Conservation (phyloP, 2,329 filamentous ascomycete genomes). For the Raffaelea arxii region DNA sequence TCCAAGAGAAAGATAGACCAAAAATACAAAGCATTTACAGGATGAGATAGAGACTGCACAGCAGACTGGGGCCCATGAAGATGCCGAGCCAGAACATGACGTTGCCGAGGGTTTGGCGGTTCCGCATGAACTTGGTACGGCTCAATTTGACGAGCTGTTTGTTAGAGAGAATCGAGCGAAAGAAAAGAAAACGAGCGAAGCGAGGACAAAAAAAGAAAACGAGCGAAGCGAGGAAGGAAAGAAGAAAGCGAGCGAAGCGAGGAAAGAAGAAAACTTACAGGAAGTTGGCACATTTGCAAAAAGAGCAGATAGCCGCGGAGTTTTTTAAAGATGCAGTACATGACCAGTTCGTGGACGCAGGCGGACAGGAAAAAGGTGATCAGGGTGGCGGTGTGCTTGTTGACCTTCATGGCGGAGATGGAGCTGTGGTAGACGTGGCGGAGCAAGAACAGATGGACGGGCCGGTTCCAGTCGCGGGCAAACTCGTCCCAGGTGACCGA, state of each 20-base stretch:
- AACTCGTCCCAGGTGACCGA: slow-evolving; percentile 62
- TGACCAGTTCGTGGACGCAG: slow-evolving; percentile 64
- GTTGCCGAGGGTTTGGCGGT: slow-evolving; percentile 56
- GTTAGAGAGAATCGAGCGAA: neutral
- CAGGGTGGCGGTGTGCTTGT: slow-evolving; percentile 61
- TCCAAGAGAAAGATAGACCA: neutral
- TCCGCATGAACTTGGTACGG: slow-evolving; percentile 55
- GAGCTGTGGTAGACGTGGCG: slow-evolving; percentile 72
- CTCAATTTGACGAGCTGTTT: slow-evolving; percentile 54
- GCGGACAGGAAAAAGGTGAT: slow-evolving; percentile 67
- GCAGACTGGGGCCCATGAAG: slow-evolving; percentile 63
- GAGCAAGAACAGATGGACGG: slow-evolving; percentile 68
- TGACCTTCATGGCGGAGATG: slow-evolving; percentile 63
- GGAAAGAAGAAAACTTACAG: slow-evolving; percentile 28
- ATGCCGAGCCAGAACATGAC: slow-evolving; percentile 69
- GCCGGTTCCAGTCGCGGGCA: slow-evolving; percentile 68
- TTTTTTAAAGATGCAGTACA: slow-evolving; percentile 75
- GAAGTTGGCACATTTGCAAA: slow-evolving; percentile 67
- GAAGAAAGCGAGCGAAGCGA: neutral
- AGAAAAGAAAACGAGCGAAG: neutral
- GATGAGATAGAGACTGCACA: slow-evolving; percentile 52
- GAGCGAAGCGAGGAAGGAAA: neutral
- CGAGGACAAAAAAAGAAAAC: neutral
- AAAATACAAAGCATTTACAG: slow-evolving; percentile 23
- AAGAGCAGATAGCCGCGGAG: slow-evolving; percentile 62